phyloP scores from a whole-genome alignment of 2,329 filamentous ascomycete species.

The Clonostachys rosea region DNA sequence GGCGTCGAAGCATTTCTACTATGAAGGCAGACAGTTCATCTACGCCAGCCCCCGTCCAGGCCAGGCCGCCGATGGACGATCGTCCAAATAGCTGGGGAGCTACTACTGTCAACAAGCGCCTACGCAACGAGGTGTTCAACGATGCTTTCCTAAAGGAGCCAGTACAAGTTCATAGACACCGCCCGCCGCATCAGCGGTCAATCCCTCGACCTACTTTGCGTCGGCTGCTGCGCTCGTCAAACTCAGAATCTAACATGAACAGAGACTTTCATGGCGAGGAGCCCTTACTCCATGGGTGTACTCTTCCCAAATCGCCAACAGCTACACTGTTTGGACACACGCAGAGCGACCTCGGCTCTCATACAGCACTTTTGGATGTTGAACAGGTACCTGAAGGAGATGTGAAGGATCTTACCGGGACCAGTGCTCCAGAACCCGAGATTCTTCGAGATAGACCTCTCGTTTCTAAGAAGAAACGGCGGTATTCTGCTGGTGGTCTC shows the following conservation, averaged over 20 bases:
- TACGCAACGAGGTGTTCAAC: constrained; percentile 87
- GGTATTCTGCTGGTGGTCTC: constrained; percentile 84
- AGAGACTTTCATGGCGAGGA: constrained; percentile 5
- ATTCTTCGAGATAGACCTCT: constrained; percentile 37
- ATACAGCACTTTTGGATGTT: no score
- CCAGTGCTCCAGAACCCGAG: constrained; percentile 60
- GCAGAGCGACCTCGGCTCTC: constrained; percentile 23
- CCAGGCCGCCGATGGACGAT: constrained; percentile 41
- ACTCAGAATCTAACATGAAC: constrained; percentile 34
- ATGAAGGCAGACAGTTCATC: constrained; percentile 11
- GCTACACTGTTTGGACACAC: constrained; percentile 11
- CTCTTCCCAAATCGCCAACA: neutral
- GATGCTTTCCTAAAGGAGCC: constrained; percentile 86
- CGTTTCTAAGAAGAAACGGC: constrained; percentile 51
- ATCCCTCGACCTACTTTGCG: constrained; percentile 50
- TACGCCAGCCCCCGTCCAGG: constrained; percentile 4
- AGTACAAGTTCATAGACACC: constrained; percentile 75
- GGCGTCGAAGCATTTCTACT: constrained; percentile 25
- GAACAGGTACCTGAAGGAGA: constrained; percentile 9
- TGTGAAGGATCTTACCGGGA: constrained; percentile 54
- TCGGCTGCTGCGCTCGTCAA: constrained; percentile 35
- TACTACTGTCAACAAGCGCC: constrained; percentile 81
- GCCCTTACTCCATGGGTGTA: neutral
- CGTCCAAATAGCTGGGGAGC: constrained; percentile 76
- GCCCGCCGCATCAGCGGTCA: constrained; percentile 63